phyloP scores from a whole-genome alignment of 805 yeast genomes.

The Blastobotrys chiropterorum region DNA sequence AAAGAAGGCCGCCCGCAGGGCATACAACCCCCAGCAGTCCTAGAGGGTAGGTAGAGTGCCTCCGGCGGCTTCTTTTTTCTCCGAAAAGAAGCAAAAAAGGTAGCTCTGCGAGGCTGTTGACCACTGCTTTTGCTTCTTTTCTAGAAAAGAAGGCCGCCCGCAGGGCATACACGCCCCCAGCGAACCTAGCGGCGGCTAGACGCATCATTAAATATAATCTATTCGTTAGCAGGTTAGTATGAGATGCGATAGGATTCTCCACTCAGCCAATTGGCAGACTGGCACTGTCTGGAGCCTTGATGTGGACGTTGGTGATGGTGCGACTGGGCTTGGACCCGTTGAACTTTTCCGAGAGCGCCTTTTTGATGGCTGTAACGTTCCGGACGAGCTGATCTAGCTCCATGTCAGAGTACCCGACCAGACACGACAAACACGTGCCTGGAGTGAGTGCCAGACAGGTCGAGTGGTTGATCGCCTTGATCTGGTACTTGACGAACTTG shows the following conservation, averaged over 20 bases:
- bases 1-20: too few species aligned
- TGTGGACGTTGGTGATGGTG: constrained; percentile 42
- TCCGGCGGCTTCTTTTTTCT: too few species aligned
- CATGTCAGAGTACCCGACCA: constrained; percentile 52
- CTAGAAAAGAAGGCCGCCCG: too few species aligned
- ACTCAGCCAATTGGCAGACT: constrained; percentile 45
- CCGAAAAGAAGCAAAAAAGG: too few species aligned
- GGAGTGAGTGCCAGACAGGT: constrained; percentile 56
- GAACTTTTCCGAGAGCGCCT: constrained; percentile 40
- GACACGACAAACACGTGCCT: constrained; percentile 56
- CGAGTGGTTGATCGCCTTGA: constrained; percentile 57
- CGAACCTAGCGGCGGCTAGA: too few species aligned
- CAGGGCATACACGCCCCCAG: too few species aligned
- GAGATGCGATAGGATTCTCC: background rate
- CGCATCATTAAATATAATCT: too few species aligned
- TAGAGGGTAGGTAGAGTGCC: too few species aligned
- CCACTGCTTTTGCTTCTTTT: too few species aligned
- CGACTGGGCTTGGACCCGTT: constrained; percentile 42
- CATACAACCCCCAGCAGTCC: too few species aligned
- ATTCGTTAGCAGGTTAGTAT: background rate
- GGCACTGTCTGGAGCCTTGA: constrained; percentile 61
- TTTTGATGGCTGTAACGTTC: constrained; percentile 47
- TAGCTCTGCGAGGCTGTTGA: too few species aligned
- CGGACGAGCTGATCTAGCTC: constrained; percentile 37
- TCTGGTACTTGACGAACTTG: constrained; percentile 55